A percentile compares a stretch with the other conserved stretches of the same genome.
These are phyloP conservation scores for Coemansia sp. DNA, from an alignment of 192 early-diverging fungal species.

Conservation along the genomic window DNA sequence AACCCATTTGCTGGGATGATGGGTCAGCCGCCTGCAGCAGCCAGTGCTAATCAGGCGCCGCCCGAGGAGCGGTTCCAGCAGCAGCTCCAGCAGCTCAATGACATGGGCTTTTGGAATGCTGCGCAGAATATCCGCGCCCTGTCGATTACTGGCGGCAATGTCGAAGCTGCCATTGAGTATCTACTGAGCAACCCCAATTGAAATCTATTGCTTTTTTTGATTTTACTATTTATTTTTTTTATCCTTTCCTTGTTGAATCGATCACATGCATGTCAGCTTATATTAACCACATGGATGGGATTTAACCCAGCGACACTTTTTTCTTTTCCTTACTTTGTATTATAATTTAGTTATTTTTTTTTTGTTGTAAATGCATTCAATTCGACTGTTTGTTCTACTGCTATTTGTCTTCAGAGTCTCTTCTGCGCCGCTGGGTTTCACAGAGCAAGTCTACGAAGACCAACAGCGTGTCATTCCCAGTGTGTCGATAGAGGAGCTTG, in stretches of 20 bases:
- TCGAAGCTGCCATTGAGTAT: constrained; percentile 91
- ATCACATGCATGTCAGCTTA: neutral
- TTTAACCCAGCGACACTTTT: neutral
- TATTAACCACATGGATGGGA: too few relatives aligned
- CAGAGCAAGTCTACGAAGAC: neutral
- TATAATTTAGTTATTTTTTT: neutral
- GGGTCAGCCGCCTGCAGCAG: too few relatives aligned
- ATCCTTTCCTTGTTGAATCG: neutral
- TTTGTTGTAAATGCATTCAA: neutral
- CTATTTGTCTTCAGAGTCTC: neutral
- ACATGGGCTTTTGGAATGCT: constrained; percentile 96
- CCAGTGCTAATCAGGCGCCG: constrained; percentile 34
- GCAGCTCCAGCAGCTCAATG: constrained; percentile 83
- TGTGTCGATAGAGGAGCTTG: constrained; percentile 1
- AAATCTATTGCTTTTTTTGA: too few relatives aligned
- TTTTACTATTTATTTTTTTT: too few relatives aligned
- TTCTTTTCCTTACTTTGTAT: neutral
- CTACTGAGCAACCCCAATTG: constrained; percentile 50
- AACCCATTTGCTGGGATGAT: constrained; percentile 4
- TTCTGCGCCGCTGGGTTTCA: neutral
- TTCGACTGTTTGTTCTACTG: neutral
- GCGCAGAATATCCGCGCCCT: constrained; percentile 89
- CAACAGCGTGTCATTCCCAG: neutral
- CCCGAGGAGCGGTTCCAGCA: constrained; percentile 59
- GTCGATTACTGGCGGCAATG: constrained; percentile 78